Base-by-base conservation (phyloP, 1,284 basidiomycete genomes). In the Singerocomus inundabilis region DNA sequence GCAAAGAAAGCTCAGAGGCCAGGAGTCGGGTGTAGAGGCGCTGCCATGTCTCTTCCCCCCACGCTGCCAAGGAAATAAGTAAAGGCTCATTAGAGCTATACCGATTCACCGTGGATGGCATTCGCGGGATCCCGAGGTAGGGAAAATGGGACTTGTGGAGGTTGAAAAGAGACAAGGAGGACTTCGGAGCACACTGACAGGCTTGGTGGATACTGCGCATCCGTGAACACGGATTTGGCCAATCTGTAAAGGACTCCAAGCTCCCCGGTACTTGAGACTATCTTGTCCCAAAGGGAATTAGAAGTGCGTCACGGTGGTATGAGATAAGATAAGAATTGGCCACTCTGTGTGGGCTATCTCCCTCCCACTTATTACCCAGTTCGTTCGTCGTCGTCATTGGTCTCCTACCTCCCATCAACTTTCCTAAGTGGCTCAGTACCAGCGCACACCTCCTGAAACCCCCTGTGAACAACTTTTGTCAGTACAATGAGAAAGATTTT, bases 391-490 rank as follows among this genome's bases (percentile, higher is more conserved):
- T 33, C 36, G 9, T 13, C 32, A 88, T 86, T 84, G 78, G 80
- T 56, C 73, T 91, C 40, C 58, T 73, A 13, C 75, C 83, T 16
- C 88, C 93, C 3, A 77, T 96, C 60, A 93, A 94, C 72, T 85
- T 96, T 59, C 81, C 82, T 6, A 84, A 84, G 69, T 96, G 93
- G 93, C 77, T 97, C 46, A 70, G 76, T 16, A 82, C 91, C 61
- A 94, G 96, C 59, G 70, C 71, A 16, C 79, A 93, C 57, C 79
- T 88, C 16, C 77, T 97, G 38, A 80, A 88, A 65, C 93, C 93
- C 3, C 93, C 93, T 0, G 93, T 97, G 47, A 93, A 91, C 70
- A 94, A 94, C 66, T 93, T 85, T 61, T 94, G 90, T 68, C 70
- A 96, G 48, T 95, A 94, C 69, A 79, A 82, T 47, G 91, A 91